Percentiles rank a stretch among this genome's conserved stretches.
These are phyloP conservation scores for Candida glucosophila DNA, from an alignment of 1,139 yeast genomes.

Conservation along the genomic window DNA sequence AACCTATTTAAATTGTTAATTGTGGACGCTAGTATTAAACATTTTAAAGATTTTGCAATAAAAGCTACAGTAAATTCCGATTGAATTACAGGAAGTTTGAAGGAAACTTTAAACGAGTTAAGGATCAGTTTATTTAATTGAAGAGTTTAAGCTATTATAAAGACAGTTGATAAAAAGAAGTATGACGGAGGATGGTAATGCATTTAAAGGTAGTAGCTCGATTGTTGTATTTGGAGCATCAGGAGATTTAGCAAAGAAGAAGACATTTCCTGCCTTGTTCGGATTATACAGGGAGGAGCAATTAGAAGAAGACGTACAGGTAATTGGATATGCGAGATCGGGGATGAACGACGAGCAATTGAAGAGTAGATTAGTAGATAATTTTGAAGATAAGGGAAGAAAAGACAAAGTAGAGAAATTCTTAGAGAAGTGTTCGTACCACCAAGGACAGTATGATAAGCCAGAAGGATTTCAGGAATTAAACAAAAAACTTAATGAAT, in stretches of 20 bases:
- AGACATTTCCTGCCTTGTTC: constrained; percentile 78
- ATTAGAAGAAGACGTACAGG: constrained; percentile 59
- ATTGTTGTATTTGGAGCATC: constrained; percentile 88
- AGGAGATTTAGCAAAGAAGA: constrained; percentile 95
- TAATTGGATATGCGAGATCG: constrained; percentile 90
- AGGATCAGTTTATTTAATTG: too few species aligned
- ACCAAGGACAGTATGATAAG: constrained; percentile 72
- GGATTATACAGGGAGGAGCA: constrained; percentile 72
- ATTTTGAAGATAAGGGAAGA: too few species aligned
- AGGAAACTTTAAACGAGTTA: too few species aligned
- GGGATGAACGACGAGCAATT: constrained; percentile 59
- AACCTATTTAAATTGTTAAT: too few species aligned
- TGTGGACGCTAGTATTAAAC: too few species aligned
- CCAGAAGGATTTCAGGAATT: constrained; percentile 63
- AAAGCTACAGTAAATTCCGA: too few species aligned
- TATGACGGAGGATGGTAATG: not conserved
- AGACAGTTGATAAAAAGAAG: too few species aligned
- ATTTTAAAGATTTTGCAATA: too few species aligned
- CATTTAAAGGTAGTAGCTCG: not conserved
- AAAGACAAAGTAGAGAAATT: constrained; percentile 55
- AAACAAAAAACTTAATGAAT: constrained; percentile 43
- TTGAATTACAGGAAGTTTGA: too few species aligned
- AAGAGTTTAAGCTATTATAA: too few species aligned
- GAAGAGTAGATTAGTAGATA: constrained; percentile 53
- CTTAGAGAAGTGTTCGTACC: constrained; percentile 55